Conservation (phyloP, 2,329 filamentous ascomycete genomes). For the Trichophyton equinum region DNA sequence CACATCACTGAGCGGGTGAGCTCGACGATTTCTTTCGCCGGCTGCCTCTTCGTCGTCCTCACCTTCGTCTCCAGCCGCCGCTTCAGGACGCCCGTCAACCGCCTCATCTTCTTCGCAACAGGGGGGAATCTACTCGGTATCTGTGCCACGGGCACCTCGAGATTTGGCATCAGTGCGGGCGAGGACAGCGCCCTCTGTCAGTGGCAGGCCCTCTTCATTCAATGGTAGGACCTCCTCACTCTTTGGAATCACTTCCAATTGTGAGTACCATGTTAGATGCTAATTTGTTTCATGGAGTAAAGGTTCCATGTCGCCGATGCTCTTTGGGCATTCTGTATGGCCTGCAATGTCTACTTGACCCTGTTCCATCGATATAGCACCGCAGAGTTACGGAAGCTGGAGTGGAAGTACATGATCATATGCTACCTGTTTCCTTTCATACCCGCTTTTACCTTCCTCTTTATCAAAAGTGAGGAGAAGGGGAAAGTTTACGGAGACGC, state of each 20-base stretch:
- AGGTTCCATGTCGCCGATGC: conserved; percentile 71
- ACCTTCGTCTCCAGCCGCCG: conserved; percentile 13
- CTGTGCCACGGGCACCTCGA: conserved; percentile 61
- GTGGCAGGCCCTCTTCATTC: conserved; percentile 66
- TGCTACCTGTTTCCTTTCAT: conserved; percentile 65
- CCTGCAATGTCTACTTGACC: conserved; percentile 68
- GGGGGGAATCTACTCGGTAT: conserved; percentile 71
- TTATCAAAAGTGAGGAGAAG: conserved; percentile 41
- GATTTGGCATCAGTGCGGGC: conserved; percentile 42
- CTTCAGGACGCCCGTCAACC: conserved; percentile 47
- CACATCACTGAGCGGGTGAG: conserved; percentile 14
- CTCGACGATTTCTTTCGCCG: conserved; percentile 15
- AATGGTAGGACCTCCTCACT: conserved; percentile 49
- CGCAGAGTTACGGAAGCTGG: conserved; percentile 50
- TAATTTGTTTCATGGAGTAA: neutral
- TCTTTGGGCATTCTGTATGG: conserved; percentile 70
- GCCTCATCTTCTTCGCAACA: conserved; percentile 70
- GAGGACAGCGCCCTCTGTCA: conserved; percentile 52
- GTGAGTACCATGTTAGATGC: neutral
- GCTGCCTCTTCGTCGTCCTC: conserved; percentile 15
- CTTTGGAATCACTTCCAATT: too few relatives aligned
- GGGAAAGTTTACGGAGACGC: conserved; percentile 62
- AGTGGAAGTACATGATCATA: conserved; percentile 54
- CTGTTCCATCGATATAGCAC: conserved; percentile 65
- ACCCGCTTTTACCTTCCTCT: conserved; percentile 55